Percentiles rank a stretch among this genome's conserved stretches.
Conservation (phyloP, 257 asterid genomes). For the Solanum sejunctum region DNA sequence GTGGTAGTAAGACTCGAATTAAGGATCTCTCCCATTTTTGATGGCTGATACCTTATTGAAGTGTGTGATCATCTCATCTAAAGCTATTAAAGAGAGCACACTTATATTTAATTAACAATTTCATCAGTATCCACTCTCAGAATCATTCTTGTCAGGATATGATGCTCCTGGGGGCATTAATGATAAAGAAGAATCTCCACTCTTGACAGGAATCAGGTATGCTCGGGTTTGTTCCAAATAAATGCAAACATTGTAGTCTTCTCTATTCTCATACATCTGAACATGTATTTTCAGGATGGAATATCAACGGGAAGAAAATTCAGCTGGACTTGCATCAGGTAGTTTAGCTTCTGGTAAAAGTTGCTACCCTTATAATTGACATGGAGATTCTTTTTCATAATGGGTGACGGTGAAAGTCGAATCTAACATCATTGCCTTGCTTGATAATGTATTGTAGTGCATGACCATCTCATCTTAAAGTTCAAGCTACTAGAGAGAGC, state of each 20-base stretch:
- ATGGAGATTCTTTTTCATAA: not conserved
- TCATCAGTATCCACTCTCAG: not conserved
- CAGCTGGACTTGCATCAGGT: conserved; percentile 47
- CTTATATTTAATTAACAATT: not conserved
- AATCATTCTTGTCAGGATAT: conserved; percentile 27
- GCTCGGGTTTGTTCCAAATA: not conserved
- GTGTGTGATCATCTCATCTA: no score
- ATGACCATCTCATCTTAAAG: not conserved
- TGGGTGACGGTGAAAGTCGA: not conserved
- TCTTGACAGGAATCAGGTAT: conserved; percentile 62
- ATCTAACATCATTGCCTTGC: not conserved
- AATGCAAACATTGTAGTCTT: not conserved
- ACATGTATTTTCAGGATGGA: conserved; percentile 47
- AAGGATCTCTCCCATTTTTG: no score
- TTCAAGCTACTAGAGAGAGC: not conserved
- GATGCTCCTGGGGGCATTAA: conserved; percentile 35
- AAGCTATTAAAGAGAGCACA: not conserved
- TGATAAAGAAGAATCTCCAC: conserved; percentile 47
- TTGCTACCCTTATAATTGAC: not conserved
- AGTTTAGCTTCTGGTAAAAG: conserved; percentile 41
- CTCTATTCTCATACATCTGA: conserved; percentile 7
- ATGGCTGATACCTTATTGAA: no score
- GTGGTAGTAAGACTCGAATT: no score
- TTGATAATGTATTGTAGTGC: not conserved
- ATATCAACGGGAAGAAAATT: conserved; percentile 52